Conservation (phyloP, 106 monocot species). For the Cymbidium sinense region DNA sequence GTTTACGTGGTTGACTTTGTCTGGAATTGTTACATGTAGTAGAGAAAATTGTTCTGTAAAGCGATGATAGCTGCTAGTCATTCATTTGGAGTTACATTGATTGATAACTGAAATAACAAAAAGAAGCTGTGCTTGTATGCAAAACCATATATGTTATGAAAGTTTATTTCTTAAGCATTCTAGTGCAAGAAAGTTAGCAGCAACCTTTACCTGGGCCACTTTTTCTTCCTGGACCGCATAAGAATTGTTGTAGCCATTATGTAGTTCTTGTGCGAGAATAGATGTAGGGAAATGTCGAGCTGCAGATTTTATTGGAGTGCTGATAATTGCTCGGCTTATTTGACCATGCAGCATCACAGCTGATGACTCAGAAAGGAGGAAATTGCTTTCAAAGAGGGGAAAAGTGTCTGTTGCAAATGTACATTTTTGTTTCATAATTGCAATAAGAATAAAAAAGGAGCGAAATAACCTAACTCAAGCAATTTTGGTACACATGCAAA, state of each 20-base stretch:
- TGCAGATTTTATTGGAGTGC: neutral
- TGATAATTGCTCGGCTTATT: neutral
- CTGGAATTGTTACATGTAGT: neutral
- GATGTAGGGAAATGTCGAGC: neutral
- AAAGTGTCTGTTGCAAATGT: neutral
- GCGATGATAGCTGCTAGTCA: neutral
- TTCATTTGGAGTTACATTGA: neutral
- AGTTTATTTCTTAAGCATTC: neutral
- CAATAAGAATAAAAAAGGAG: neutral
- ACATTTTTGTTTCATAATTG: neutral
- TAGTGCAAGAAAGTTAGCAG: neutral
- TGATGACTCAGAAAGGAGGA: neutral
- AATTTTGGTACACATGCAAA: neutral
- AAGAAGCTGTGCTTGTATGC: neutral
- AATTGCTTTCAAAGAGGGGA: neutral
- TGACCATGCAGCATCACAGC: conserved; percentile 1
- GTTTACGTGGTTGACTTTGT: neutral
- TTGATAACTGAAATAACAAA: neutral
- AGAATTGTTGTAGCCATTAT: neutral
- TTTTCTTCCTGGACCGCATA: neutral
- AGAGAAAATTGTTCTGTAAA: neutral
- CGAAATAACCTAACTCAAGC: neutral
- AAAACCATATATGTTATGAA: neutral
- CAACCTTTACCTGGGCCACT: neutral
- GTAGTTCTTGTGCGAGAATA: neutral